Conservation (phyloP, 345 rosid species). For the Trapa incisa region DNA sequence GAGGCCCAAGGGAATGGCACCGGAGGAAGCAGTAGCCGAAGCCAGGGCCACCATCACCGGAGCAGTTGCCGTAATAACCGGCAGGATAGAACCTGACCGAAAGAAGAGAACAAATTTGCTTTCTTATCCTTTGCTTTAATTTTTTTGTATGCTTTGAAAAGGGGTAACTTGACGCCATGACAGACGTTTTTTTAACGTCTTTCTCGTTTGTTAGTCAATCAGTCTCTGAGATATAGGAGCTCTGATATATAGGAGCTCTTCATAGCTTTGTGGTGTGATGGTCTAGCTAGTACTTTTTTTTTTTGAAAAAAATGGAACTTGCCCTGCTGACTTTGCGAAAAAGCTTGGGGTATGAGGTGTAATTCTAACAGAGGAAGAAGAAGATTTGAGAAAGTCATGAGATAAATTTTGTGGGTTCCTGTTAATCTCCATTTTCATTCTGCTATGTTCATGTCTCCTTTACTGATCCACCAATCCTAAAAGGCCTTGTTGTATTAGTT, state of each 20-base stretch:
- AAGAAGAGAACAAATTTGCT: not conserved
- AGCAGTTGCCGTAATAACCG: not conserved
- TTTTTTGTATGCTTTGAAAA: not conserved
- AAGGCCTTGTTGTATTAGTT: not conserved
- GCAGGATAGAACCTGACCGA: not conserved
- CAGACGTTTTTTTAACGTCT: not conserved
- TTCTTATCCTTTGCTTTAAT: not conserved
- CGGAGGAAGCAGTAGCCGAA: constrained; percentile 3
- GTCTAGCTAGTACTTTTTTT: not conserved
- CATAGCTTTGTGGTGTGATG: not conserved
- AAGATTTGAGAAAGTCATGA: not conserved
- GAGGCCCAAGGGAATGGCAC: constrained; percentile 6
- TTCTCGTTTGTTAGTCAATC: not conserved
- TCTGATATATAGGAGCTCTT: not conserved
- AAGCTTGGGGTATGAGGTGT: not conserved
- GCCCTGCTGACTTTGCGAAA: not conserved
- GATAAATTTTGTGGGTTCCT: not conserved
- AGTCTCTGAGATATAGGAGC: not conserved
- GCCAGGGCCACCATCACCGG: not conserved
- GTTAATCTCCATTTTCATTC: not conserved
- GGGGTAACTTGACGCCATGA: not conserved
- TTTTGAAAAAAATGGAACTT: not conserved
- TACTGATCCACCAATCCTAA: not conserved
- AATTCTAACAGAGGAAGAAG: not conserved
- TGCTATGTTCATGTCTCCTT: not conserved